These are phyloP conservation scores for Amaranthus hypochondriacus DNA, from an alignment of 148 eudicot genomes.

Conservation along the genomic window DNA sequence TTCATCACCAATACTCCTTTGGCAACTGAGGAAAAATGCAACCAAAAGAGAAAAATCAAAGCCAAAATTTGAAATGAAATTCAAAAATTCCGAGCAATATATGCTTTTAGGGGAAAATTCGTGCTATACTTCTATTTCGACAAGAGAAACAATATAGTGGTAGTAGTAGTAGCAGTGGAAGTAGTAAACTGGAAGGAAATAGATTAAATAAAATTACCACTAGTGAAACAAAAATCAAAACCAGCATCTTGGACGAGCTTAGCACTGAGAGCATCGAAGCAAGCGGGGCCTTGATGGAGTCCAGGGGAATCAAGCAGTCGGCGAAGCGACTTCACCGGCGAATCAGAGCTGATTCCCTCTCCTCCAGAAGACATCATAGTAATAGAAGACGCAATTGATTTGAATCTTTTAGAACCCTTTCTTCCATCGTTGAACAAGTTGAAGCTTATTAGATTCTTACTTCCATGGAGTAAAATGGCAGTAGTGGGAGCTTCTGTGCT, in stretches of 20 bases:
- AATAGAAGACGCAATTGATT: neutral
- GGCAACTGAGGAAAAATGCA: too few species aligned
- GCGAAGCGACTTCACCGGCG: constrained; percentile 54
- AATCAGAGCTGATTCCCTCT: constrained; percentile 4
- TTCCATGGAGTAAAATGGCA: neutral
- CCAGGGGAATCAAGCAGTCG: constrained; percentile 58
- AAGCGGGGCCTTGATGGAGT: constrained; percentile 83
- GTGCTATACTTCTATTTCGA: too few species aligned
- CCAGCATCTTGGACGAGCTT: constrained; percentile 73
- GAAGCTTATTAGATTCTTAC: neutral
- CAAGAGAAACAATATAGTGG: too few species aligned
- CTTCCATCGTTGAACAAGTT: neutral
- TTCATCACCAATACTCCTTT: too few species aligned
- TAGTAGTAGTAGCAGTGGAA: too few species aligned
- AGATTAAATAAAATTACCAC: constrained; percentile 42
- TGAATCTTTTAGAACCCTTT: neutral
- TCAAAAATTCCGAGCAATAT: too few species aligned
- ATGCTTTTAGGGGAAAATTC: too few species aligned
- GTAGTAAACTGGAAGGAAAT: neutral
- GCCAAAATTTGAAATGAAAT: too few species aligned
- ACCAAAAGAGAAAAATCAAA: too few species aligned
- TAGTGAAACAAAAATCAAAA: constrained; percentile 74
- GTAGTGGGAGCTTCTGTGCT: neutral
- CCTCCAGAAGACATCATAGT: constrained; percentile 6
- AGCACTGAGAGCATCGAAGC: constrained; percentile 90